These are phyloP conservation scores for Malassezia equina DNA, from an alignment of 1,284 basidiomycete species.

Conservation along the genomic window DNA sequence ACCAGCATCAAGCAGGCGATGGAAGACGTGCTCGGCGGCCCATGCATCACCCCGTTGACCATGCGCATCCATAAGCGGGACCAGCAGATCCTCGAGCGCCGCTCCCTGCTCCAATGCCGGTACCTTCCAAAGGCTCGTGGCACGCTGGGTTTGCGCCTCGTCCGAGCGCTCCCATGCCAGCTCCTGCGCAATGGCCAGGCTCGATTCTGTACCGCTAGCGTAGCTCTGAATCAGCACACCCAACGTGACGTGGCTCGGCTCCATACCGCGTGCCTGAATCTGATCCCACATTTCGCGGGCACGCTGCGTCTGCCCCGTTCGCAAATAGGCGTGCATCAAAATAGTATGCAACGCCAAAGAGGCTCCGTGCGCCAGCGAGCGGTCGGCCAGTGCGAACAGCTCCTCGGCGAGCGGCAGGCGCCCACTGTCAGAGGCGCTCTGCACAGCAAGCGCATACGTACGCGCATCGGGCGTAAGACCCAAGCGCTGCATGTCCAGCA, in stretches of 20 bases:
- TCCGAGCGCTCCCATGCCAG: conserved; percentile 22
- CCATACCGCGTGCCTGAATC: conserved; percentile 61
- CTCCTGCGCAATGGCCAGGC: conserved; percentile 25
- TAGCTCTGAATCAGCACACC: conserved; percentile 54
- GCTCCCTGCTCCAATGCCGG: conserved; percentile 18
- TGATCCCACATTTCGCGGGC: conserved; percentile 66
- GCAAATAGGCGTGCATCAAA: conserved; percentile 69
- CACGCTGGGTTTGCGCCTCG: background rate
- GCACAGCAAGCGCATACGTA: conserved; percentile 69
- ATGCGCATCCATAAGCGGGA: conserved; percentile 59
- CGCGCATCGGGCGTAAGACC: conserved; percentile 57
- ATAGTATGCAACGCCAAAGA: conserved; percentile 65
- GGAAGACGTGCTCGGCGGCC: conserved; percentile 57
- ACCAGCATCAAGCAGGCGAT: conserved; percentile 54
- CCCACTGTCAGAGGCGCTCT: conserved; percentile 70
- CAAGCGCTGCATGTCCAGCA: conserved; percentile 55
- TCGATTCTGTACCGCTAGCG: conserved; percentile 24
- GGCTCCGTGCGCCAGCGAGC: conserved; percentile 29
- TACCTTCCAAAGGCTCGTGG: background rate
- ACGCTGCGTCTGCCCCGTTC: conserved; percentile 53
- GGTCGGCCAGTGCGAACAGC: conserved; percentile 53
- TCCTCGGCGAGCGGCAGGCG: conserved; percentile 60
- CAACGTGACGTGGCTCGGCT: conserved; percentile 65
- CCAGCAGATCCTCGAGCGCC: conserved; percentile 51
- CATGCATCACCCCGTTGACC: conserved; percentile 53